Conservation (phyloP, 1,139 yeast species). For the Candida sp. region DNA sequence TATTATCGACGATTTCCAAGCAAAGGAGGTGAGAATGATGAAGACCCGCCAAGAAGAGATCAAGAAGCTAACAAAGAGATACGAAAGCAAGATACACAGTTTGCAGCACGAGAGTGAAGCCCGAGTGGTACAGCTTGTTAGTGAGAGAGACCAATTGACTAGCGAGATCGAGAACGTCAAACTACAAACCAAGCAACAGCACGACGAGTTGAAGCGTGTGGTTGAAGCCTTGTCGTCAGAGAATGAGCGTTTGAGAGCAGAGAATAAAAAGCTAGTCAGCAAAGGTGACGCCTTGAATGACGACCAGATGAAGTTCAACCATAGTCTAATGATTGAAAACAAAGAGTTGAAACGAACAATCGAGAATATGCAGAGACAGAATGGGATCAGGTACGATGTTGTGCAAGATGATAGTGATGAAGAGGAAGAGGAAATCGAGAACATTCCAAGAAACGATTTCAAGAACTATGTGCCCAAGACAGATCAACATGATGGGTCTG, state of each 20-base stretch:
- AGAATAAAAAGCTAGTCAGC: background rate
- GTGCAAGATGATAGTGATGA: slow-evolving; percentile 4
- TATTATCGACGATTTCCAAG: slow-evolving; percentile 2
- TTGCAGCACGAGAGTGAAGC: background rate
- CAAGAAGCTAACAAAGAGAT: background rate
- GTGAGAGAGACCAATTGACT: background rate
- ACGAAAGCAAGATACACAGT: background rate
- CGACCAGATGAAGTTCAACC: background rate
- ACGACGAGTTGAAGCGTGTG: background rate
- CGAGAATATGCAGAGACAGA: background rate
- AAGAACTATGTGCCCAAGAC: background rate
- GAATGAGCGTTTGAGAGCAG: background rate
- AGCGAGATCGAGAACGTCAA: background rate
- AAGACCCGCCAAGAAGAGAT: background rate
- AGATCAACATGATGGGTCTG: background rate
- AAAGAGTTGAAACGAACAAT: background rate
- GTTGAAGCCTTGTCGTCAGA: background rate
- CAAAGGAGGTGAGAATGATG: slow-evolving; percentile 1
- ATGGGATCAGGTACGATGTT: background rate
- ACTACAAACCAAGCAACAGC: background rate
- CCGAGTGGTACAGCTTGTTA: background rate
- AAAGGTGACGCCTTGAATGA: background rate
- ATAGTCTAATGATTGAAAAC: background rate
- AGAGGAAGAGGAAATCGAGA: background rate
- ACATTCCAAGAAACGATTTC: background rate